phyloP scores from a whole-genome alignment of 805 yeast genomes.

The Metschnikowia kunwiensis region DNA sequence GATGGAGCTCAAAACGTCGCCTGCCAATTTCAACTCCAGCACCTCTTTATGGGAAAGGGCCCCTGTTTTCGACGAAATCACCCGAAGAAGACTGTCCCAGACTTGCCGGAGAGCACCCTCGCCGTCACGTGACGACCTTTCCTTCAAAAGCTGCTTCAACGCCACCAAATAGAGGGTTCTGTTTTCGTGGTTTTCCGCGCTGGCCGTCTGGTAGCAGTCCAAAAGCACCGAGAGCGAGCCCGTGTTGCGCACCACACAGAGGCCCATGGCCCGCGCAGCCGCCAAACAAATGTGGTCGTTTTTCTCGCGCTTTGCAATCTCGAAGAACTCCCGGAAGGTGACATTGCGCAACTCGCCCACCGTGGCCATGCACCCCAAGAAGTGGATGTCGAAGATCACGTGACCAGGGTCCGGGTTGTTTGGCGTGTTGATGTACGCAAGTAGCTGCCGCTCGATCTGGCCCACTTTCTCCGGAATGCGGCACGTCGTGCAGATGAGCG shows the following conservation, averaged over 20 bases:
- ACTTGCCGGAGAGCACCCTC: conserved; percentile 6
- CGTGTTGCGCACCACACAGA: conserved; percentile 41
- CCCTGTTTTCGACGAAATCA: conserved; percentile 8
- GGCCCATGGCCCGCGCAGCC: conserved; percentile 54
- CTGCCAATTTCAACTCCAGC: conserved; percentile 32
- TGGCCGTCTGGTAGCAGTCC: conserved; percentile 11
- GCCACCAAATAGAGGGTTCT: conserved; percentile 19
- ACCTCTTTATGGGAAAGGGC: conserved; percentile 13
- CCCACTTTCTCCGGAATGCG: conserved; percentile 19
- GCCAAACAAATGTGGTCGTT: conserved; percentile 40
- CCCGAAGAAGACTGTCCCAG: conserved; percentile 14
- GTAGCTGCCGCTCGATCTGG: conserved; percentile 28
- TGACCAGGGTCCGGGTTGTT: conserved; percentile 4
- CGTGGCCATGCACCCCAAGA: conserved; percentile 49
- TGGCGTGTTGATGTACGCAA: conserved; percentile 26
- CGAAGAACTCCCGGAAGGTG: conserved; percentile 35
- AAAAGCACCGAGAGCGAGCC: conserved; percentile 37
- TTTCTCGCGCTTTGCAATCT: conserved; percentile 26
- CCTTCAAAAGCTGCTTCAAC: conserved; percentile 22
- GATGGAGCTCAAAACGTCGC: conserved; percentile 35
- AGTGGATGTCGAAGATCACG: conserved; percentile 36
- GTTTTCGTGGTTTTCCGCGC: conserved; percentile 8
- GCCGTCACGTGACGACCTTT: conserved; percentile 6
- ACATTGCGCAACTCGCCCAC: conserved; percentile 12
- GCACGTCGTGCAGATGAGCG: conserved; percentile 26